Conservation (phyloP, 139 green algal species). For the Coelastrella sp. region DNA sequence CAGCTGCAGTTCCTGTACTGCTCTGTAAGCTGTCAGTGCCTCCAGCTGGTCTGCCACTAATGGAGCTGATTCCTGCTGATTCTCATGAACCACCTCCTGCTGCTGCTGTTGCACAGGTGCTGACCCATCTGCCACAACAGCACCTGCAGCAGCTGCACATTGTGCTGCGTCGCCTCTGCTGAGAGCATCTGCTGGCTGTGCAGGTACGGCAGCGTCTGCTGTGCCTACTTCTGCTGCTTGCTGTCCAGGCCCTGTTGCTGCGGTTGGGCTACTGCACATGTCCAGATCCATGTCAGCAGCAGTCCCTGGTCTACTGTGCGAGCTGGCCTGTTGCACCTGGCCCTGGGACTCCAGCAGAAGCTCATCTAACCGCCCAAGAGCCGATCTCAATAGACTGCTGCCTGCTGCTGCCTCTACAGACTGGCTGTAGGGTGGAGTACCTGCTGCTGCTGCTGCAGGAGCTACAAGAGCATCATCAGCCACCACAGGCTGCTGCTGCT, state of each 20-base stretch:
- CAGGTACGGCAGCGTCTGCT: neutral
- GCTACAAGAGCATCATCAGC: neutral
- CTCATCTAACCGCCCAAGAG: neutral
- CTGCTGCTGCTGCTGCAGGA: neutral
- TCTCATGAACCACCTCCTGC: neutral
- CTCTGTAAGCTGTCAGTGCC: neutral
- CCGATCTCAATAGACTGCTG: neutral
- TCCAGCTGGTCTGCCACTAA: neutral
- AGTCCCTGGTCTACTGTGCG: neutral
- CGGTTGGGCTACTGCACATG: neutral
- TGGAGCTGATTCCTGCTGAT: constrained; percentile 1
- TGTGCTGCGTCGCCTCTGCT: neutral
- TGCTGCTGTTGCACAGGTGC: neutral
- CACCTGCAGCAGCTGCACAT: neutral
- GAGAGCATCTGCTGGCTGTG: neutral
- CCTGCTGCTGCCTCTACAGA: neutral
- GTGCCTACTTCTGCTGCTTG: neutral
- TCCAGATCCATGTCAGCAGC: neutral
- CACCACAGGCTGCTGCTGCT: neutral
- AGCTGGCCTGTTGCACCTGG: no score
- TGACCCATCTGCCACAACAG: neutral
- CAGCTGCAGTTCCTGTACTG: neutral
- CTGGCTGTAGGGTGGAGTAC: neutral
- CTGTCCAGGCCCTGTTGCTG: neutral
- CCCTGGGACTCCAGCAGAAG: neutral